These are phyloP conservation scores for Talaromyces sp. DNA, from an alignment of 2,329 filamentous ascomycete species.

Conservation along the genomic window DNA sequence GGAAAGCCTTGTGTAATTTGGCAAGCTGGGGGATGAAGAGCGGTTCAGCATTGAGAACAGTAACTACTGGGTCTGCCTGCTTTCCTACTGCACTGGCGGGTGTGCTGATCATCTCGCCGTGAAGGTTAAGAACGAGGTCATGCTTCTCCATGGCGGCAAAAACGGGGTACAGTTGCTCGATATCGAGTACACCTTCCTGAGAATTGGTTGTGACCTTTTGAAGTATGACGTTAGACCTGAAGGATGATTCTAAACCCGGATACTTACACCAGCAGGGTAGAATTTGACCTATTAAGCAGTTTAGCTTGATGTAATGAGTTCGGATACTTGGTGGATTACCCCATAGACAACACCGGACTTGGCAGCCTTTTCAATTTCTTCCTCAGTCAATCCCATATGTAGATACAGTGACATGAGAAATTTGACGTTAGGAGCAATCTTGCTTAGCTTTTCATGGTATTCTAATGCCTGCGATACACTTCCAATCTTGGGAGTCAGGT, in stretches of 20 bases:
- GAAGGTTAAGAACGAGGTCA: slow-evolving; percentile 82
- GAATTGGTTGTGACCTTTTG: slow-evolving; percentile 51
- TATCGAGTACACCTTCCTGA: slow-evolving; percentile 42
- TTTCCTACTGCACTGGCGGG: slow-evolving; percentile 26
- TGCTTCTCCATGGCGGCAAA: slow-evolving; percentile 87
- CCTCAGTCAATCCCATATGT: slow-evolving; percentile 60
- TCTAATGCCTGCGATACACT: slow-evolving; percentile 59
- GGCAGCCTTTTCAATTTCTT: slow-evolving; percentile 67
- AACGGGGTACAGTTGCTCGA: slow-evolving; percentile 48
- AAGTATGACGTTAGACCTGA: neutral
- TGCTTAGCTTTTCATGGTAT: slow-evolving; percentile 58
- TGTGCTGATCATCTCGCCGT: slow-evolving; percentile 63
- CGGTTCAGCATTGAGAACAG: slow-evolving; percentile 64
- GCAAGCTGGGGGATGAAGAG: slow-evolving; percentile 75
- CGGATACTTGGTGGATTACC: slow-evolving; percentile 34
- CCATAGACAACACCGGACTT: slow-evolving; percentile 62
- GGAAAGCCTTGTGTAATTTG: slow-evolving; percentile 69
- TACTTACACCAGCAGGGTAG: slow-evolving; percentile 33
- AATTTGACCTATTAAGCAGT: slow-evolving; percentile 52
- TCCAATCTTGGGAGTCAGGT: slow-evolving; percentile 59
- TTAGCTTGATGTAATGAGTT: slow-evolving; percentile 20
- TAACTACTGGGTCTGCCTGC: slow-evolving; percentile 34
- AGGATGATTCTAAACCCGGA: neutral
- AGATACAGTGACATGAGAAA: slow-evolving; percentile 71
- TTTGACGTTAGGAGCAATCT: slow-evolving; percentile 57